These are phyloP conservation scores for Fallopia convolvulus DNA, from an alignment of 148 eudicot genomes.

Conservation along the genomic window DNA sequence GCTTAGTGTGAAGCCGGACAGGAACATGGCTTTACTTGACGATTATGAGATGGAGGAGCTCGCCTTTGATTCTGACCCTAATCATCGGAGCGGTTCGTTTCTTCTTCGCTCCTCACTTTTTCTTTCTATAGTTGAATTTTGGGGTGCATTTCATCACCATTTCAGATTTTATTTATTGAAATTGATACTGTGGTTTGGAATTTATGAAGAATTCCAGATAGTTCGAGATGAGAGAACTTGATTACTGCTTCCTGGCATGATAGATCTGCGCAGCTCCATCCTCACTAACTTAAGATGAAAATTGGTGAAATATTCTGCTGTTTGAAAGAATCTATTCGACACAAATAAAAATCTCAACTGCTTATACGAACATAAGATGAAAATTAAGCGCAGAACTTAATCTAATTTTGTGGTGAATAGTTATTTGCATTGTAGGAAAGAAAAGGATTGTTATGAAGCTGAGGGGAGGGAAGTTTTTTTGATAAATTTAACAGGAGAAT, in stretches of 20 bases:
- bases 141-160: neutral
- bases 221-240: neutral
- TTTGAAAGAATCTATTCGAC: neutral
- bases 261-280: neutral
- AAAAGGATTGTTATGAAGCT: neutral
- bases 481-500: neutral
- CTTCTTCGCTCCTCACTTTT: neutral
- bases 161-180: neutral
- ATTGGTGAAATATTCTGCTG: neutral
- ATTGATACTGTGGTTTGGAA: neutral
- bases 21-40: slow-evolving; percentile 65
- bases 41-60: slow-evolving; percentile 91
- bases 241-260: neutral
- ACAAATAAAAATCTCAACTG: neutral
- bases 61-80: slow-evolving; percentile 43
- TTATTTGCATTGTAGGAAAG: neutral
- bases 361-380: neutral
- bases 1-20: slow-evolving; percentile 67
- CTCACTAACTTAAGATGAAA: neutral
- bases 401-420: neutral
- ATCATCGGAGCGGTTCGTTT: slow-evolving; percentile 66
- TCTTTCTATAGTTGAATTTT: neutral
- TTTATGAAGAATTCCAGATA: neutral
- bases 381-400: neutral
- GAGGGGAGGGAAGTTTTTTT: neutral